Conservation (phyloP, 2,329 filamentous ascomycete species). For the Helminthosporium solani region DNA sequence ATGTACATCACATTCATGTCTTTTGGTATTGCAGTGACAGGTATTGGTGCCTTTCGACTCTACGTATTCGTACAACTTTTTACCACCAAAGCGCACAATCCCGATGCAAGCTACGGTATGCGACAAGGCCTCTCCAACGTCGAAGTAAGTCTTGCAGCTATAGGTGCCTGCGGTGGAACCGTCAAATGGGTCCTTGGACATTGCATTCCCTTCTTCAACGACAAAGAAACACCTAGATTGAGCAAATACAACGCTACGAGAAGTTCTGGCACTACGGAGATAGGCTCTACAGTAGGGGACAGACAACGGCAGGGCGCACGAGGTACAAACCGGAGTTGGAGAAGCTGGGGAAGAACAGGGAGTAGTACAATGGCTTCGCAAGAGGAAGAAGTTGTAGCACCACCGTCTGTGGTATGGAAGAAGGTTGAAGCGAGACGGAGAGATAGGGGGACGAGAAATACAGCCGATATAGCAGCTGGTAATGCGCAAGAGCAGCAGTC, state of each 20-base stretch:
- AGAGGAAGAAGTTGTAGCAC: not conserved
- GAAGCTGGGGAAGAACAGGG: not conserved
- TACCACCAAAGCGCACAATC: conserved; percentile 3
- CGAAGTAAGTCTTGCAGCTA: conserved; percentile 18
- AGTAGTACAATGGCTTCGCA: conserved; percentile 1
- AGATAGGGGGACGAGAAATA: not conserved
- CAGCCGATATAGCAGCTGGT: not conserved
- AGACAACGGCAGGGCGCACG: not conserved
- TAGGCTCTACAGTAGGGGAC: not conserved
- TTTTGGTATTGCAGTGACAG: conserved; percentile 18
- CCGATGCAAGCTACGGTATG: conserved; percentile 14
- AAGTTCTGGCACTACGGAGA: not conserved
- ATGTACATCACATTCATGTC: conserved; percentile 20
- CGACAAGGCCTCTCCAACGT: conserved; percentile 18
- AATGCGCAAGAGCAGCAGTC: not conserved
- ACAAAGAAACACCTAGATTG: not conserved
- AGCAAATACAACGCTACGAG: conserved; percentile 2
- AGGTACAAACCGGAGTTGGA: not conserved
- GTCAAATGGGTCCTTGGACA: conserved; percentile 20
- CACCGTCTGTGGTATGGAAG: conserved; percentile 3
- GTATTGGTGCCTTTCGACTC: conserved; percentile 16
- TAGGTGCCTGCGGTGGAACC: conserved; percentile 18
- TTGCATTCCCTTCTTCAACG: conserved; percentile 17
- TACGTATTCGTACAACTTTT: conserved; percentile 14
- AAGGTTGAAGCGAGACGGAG: conserved; percentile 1